A percentile compares a stretch with the other conserved stretches of the same genome.
These are phyloP conservation scores for Moesziomyces sp. DNA, from an alignment of 1,284 basidiomycete species.

Conservation along the genomic window DNA sequence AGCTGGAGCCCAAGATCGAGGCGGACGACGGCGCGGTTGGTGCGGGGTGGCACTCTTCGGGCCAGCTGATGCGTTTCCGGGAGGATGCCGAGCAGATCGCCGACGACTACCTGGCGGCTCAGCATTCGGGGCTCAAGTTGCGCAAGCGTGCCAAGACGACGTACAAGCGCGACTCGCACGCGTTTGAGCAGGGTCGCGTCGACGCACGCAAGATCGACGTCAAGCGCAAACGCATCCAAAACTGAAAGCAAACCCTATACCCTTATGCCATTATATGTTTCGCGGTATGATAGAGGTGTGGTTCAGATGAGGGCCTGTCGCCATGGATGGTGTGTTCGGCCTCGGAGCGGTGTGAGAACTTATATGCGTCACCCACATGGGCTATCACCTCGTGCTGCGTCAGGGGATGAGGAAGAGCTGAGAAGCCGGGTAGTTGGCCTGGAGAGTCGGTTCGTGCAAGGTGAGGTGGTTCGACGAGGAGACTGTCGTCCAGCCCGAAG, in stretches of 20 bases:
- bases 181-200: conserved; percentile 39
- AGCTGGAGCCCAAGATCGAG: conserved; percentile 1
- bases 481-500: neutral
- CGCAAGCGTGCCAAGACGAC: conserved; percentile 30
- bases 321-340: neutral
- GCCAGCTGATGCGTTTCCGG: conserved; percentile 46
- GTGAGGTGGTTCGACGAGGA: neutral
- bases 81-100: conserved; percentile 50
- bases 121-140: conserved; percentile 38
- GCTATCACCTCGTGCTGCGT: neutral
- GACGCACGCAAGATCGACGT: conserved; percentile 54
- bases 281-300: too few relatives aligned
- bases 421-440: neutral
- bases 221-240: conserved; percentile 42
- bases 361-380: neutral
- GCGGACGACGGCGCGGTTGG: conserved; percentile 1
- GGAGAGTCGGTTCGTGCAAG: neutral
- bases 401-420: neutral
- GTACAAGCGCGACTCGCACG: conserved; percentile 26
- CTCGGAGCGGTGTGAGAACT: neutral
- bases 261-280: too few relatives aligned
- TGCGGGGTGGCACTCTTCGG: conserved; percentile 33
- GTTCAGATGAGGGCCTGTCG: too few relatives aligned
- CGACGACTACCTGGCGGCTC: conserved; percentile 39
- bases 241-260: neutral